These are phyloP conservation scores for Dictyostelium capitatum DNA, from an alignment of 78 protist genomes.

Conservation along the genomic window DNA sequence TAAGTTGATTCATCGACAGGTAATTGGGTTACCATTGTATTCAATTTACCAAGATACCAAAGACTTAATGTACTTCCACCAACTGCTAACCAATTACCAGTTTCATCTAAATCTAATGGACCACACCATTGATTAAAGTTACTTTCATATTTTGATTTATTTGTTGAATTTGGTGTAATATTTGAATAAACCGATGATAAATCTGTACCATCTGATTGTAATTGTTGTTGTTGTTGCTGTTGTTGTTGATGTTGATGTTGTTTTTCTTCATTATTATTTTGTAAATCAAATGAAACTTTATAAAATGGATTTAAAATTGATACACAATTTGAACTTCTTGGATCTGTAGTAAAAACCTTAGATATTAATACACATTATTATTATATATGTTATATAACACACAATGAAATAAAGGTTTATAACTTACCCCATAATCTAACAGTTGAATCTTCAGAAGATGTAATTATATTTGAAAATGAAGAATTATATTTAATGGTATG, in stretches of 20 bases:
- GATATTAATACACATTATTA: too few relatives aligned
- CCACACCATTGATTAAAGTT: constrained; percentile 67
- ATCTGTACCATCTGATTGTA: background rate
- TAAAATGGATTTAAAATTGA: constrained; percentile 36
- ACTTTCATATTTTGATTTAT: background rate
- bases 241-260: background rate
- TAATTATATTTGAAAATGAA: constrained; percentile 1
- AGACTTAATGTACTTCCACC: constrained; percentile 63
- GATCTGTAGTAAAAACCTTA: constrained; percentile 7
- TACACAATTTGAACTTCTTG: constrained; percentile 4
- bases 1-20: constrained; percentile 11
- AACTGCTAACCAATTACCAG: constrained; percentile 75
- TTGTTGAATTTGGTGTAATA: background rate
- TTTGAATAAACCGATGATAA: background rate
- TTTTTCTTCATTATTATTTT: background rate
- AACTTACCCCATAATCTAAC: constrained; percentile 67
- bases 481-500: constrained; percentile 39
- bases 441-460: constrained; percentile 73
- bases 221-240: background rate
- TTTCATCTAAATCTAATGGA: constrained; percentile 63
- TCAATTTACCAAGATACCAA: constrained; percentile 67
- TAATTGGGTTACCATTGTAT: constrained; percentile 48
- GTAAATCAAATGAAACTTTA: constrained; percentile 16
- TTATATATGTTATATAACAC: too few relatives aligned
- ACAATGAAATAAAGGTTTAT: too few relatives aligned